These are phyloP conservation scores for Mortierella sp. DNA, from an alignment of 371 early-diverging fungal species.

Conservation along the genomic window DNA sequence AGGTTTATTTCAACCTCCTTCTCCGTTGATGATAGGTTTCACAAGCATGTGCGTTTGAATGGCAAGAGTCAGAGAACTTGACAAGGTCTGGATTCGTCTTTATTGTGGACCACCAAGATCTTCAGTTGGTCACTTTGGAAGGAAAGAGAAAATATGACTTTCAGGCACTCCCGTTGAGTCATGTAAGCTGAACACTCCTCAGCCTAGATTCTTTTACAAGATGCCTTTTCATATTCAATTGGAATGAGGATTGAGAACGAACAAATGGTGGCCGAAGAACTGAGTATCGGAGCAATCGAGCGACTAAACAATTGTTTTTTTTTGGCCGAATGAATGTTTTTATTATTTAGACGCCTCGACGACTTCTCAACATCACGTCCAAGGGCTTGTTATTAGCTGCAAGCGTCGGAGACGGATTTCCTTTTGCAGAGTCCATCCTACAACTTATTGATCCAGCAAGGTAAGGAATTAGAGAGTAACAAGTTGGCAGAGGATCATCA, in stretches of 20 bases:
- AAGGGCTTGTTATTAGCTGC: conserved; percentile 34
- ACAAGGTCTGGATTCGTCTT: conserved; percentile 25
- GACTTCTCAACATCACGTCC: conserved; percentile 41
- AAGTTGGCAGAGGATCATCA: neutral
- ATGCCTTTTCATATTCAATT: neutral
- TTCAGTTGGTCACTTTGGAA: conserved; percentile 34
- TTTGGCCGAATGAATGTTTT: neutral
- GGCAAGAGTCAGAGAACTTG: neutral
- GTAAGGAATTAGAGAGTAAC: conserved; percentile 1
- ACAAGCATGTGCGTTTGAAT: conserved; percentile 41
- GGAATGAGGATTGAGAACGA: neutral
- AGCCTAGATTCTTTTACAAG: neutral
- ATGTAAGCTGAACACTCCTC: conserved; percentile 22
- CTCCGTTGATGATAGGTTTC: conserved; percentile 28
- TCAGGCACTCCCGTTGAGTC: conserved; percentile 28
- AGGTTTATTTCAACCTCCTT: neutral
- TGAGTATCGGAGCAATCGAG: neutral
- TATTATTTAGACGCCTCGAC: conserved; percentile 36
- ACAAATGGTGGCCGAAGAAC: neutral
- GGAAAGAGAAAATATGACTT: conserved; percentile 25
- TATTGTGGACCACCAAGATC: conserved; percentile 42
- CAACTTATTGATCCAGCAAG: conserved; percentile 39
- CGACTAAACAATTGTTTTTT: too few relatives aligned
- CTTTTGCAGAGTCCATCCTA: conserved; percentile 32
- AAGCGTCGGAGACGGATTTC: conserved; percentile 35